Percentiles rank a stretch among this genome's conserved stretches.
Conservation (phyloP, 352 stramenopile species). For the Saprolegnia parasitica region DNA sequence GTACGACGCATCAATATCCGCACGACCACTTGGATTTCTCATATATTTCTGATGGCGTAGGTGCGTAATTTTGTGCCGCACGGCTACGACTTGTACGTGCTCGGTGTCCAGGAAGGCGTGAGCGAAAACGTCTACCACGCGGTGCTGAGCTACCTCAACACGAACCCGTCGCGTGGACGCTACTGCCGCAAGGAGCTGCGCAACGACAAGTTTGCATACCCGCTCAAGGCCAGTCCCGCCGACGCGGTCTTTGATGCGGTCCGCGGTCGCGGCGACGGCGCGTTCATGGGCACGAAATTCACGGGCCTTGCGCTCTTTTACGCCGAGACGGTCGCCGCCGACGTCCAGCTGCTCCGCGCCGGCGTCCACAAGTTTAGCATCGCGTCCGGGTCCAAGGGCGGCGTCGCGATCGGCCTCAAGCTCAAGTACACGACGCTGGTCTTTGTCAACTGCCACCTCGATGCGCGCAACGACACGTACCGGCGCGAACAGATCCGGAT, state of each 20-base stretch:
- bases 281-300: constrained; percentile 82
- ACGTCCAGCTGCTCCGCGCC: constrained; percentile 67
- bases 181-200: constrained; percentile 76
- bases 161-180: constrained; percentile 46
- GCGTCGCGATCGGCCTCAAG: constrained; percentile 65
- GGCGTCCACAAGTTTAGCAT: constrained; percentile 80
- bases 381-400: constrained; percentile 75
- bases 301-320: constrained; percentile 80
- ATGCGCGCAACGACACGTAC: constrained; percentile 71
- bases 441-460: constrained; percentile 84
- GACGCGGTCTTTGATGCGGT: constrained; percentile 77
- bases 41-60: too few species aligned
- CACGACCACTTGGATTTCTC: too few species aligned
- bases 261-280: constrained; percentile 68
- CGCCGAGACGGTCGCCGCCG: constrained; percentile 43
- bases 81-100: constrained; percentile 82
- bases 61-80: constrained; percentile 70
- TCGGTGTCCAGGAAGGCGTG: constrained; percentile 81
- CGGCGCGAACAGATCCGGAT: constrained; percentile 79
- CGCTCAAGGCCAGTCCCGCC: constrained; percentile 57
- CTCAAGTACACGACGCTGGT: constrained; percentile 74
- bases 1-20: neutral
- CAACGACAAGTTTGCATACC: constrained; percentile 62
- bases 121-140: constrained; percentile 82
- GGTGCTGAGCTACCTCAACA: constrained; percentile 69